phyloP scores from a whole-genome alignment of 2,329 filamentous ascomycete species.

The Fusarium falciforme region DNA sequence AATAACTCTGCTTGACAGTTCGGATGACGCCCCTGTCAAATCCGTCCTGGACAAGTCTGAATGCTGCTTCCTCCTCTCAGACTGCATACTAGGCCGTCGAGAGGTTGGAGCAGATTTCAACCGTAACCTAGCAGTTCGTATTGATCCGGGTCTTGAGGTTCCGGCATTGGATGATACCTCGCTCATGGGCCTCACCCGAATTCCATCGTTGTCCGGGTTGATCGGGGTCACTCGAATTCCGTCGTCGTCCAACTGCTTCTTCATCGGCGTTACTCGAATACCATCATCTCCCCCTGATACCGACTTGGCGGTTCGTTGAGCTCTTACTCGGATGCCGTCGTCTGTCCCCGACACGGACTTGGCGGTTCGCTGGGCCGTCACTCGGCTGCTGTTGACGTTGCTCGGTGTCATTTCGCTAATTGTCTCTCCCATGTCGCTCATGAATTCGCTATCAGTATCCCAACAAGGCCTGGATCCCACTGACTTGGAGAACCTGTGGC shows the following conservation, averaged over 20 bases:
- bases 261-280: slow-evolving; percentile 57
- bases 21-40: slow-evolving; percentile 18
- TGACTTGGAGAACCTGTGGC: slow-evolving; percentile 52
- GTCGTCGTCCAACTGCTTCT: slow-evolving; percentile 47
- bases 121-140: slow-evolving; percentile 39
- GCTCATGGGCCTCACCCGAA: slow-evolving; percentile 47
- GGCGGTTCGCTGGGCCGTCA: slow-evolving; percentile 35
- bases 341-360: slow-evolving; percentile 46
- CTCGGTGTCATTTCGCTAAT: slow-evolving; percentile 46
- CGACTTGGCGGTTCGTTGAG: slow-evolving; percentile 37
- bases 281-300: slow-evolving; percentile 51
- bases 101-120: slow-evolving; percentile 45
- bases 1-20: slow-evolving; percentile 20
- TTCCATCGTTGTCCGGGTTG: slow-evolving; percentile 47
- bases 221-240: slow-evolving; percentile 49
- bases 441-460: slow-evolving; percentile 44
- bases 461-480: slow-evolving; percentile 40
- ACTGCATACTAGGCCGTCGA: slow-evolving; percentile 40
- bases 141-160: slow-evolving; percentile 34
- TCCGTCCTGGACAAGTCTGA: slow-evolving; percentile 28
- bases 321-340: slow-evolving; percentile 55
- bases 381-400: slow-evolving; percentile 36
- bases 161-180: slow-evolving; percentile 43
- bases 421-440: slow-evolving; percentile 43
- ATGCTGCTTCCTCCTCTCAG: slow-evolving; percentile 39